Base-by-base conservation (phyloP, 1,284 basidiomycete genomes). In the Naganishia sp. region DNA sequence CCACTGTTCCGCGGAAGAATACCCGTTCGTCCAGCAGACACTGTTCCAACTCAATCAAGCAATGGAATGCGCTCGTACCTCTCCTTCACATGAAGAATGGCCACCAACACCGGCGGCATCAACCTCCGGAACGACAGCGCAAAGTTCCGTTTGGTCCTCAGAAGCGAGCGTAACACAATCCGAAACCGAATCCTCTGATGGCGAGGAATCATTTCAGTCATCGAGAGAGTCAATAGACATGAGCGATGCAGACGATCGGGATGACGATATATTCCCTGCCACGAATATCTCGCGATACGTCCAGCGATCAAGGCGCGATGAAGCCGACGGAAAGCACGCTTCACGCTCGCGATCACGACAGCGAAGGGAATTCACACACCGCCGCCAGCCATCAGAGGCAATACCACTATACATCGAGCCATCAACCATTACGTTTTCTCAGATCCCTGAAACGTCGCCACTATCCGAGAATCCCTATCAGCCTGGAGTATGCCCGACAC, bases 191-290 rank as follows among this genome's bases (percentile, higher is more conserved):
- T 61, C 59, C 1, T 46, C 49, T 7, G 28, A 46, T 2, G 48
- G 23, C 11, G 49, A 46, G 9, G 59, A 50, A 5, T 61, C 59
- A 6, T 61, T 49, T 23, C 25, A 50, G 36, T 61, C 59, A 3
- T 52, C 48, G 2, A 9, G 59, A 13, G 59, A 61, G 50, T 61
- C 59, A 5, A 61, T 61, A 13, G 46, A 43, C 23, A 44, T 23
- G n/a, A 36, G 36, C 11, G 36, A 36, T 36, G 36, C 36, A 11
- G 36, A 36, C 11, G 36, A 36, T 36, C 6, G 11, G 6, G 36
- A 36, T 11, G 36, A 36, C 6, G 36, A 36, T 36, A 11, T 11
- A 11, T 36, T 36, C 36, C 6, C 36, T 36, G 36, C 11, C 6
- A 36, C 36, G 36, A 36, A 36, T 36, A 11, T 36, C 11, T 0